Conservation (phyloP, 1,139 yeast species). For the Neolecta irregularis region DNA sequence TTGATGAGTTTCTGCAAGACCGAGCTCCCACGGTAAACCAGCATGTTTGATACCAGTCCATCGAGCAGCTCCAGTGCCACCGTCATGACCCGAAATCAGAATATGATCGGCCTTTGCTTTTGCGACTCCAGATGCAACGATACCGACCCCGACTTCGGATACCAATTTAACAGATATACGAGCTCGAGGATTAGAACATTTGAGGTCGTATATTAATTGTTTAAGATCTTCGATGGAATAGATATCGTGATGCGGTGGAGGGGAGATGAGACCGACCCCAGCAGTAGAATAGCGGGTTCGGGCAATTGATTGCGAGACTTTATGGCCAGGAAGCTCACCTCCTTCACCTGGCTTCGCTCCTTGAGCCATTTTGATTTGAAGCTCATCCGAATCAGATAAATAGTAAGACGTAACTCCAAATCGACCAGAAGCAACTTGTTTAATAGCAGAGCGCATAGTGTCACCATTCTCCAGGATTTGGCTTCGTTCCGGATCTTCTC, state of each 20-base stretch:
- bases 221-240: constrained; percentile 95
- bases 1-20: constrained; percentile 96
- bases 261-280: constrained; percentile 92
- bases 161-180: constrained; percentile 92
- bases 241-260: constrained; percentile 97
- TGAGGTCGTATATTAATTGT: constrained; percentile 89
- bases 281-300: constrained; percentile 94
- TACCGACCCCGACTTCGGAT: constrained; percentile 97
- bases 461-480: constrained; percentile 66
- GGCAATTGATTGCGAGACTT: constrained; percentile 77
- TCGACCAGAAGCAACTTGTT: constrained; percentile 95
- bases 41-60: constrained; percentile 96
- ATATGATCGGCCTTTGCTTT: constrained; percentile 97
- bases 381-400: constrained; percentile 89
- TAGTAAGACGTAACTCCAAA: constrained; percentile 95
- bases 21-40: constrained; percentile 97
- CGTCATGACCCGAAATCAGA: constrained; percentile 91
- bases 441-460: constrained; percentile 94
- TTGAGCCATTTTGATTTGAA: constrained; percentile 97
- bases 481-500: constrained; percentile 92
- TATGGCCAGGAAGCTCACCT: constrained; percentile 95
- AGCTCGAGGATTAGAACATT: constrained; percentile 93
- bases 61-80: constrained; percentile 99
- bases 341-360: constrained; percentile 99
- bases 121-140: constrained; percentile 97